Conservation (phyloP, 2,329 filamentous ascomycete species). For the Ophiostoma ips region DNA sequence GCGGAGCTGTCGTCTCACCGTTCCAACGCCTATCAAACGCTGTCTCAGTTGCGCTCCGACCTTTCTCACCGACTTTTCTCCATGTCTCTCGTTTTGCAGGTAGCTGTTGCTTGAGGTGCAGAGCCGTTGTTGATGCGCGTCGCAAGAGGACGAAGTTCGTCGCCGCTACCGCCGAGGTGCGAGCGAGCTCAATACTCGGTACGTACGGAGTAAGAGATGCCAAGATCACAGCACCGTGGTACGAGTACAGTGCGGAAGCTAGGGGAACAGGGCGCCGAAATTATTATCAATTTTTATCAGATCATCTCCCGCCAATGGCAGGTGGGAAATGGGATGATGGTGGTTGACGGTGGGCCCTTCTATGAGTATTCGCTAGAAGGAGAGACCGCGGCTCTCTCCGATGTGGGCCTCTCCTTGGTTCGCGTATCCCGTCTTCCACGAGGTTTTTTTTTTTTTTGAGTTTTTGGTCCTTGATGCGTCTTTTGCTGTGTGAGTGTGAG, state of each 20-base stretch:
- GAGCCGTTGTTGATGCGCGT: too few species aligned
- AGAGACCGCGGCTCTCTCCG: background rate
- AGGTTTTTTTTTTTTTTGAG: background rate
- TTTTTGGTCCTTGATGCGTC: background rate
- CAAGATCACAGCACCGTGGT: background rate
- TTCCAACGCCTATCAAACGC: too few species aligned
- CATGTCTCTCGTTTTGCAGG: too few species aligned
- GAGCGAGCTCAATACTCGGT: too few species aligned
- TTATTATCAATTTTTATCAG: constrained; percentile 13
- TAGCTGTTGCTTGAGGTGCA: too few species aligned
- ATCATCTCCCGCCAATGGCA: constrained; percentile 14
- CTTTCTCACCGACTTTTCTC: too few species aligned
- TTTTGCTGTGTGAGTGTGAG: background rate
- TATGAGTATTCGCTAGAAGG: background rate
- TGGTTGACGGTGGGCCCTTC: background rate
- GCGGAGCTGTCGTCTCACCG: too few species aligned
- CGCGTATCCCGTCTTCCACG: background rate
- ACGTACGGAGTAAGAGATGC: background rate
- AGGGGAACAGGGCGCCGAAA: background rate
- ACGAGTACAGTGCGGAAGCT: background rate
- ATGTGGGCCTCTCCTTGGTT: background rate
- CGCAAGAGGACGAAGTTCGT: too few species aligned
- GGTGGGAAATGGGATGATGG: background rate
- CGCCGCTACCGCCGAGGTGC: too few species aligned
- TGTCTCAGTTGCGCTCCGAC: too few species aligned